Evolutionary conservation across 805 yeast species (phyloP).

Genomic region (Kodamaea sagamina): DNA sequence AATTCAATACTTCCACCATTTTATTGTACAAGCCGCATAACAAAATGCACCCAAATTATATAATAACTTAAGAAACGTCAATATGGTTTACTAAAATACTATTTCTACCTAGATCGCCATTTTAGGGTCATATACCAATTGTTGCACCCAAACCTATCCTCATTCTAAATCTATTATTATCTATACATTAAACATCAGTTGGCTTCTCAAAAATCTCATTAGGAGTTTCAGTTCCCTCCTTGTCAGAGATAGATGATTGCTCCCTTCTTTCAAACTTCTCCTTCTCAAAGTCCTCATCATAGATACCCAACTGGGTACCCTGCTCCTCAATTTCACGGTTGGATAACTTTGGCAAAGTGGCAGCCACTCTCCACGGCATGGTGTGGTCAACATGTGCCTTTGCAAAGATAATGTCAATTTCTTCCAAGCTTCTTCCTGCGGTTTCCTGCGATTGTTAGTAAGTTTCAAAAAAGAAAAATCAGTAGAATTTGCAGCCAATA

Average conservation of each 20-base stretch:
- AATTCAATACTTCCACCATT: no score
- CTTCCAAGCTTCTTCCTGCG: constrained; percentile 48
- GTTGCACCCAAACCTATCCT: no score
- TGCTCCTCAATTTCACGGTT: constrained; percentile 59
- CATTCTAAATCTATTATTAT: neutral
- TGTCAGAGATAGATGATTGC: constrained; percentile 20
- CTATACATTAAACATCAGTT: neutral
- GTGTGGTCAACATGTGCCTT: constrained; percentile 58
- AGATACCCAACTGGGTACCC: constrained; percentile 58
- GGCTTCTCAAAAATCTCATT: constrained; percentile 9
- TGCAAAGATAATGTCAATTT: constrained; percentile 60
- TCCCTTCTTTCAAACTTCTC: constrained; percentile 38
- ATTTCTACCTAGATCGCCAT: neutral
- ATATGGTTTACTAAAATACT: neutral
- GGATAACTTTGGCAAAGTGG: constrained; percentile 58
- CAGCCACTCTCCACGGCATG: constrained; percentile 65
- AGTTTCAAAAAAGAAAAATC: neutral
- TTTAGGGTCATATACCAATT: no score
- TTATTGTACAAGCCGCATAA: no score
- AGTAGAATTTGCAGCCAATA: no score
- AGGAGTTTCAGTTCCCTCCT: constrained; percentile 3
- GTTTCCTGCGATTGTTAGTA: constrained; percentile 5
- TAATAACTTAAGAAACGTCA: no score
- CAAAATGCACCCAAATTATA: no score
- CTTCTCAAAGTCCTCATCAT: constrained; percentile 44